These are phyloP conservation scores for Ustulina deusta DNA, from an alignment of 2,329 filamentous ascomycete species.

Conservation along the genomic window DNA sequence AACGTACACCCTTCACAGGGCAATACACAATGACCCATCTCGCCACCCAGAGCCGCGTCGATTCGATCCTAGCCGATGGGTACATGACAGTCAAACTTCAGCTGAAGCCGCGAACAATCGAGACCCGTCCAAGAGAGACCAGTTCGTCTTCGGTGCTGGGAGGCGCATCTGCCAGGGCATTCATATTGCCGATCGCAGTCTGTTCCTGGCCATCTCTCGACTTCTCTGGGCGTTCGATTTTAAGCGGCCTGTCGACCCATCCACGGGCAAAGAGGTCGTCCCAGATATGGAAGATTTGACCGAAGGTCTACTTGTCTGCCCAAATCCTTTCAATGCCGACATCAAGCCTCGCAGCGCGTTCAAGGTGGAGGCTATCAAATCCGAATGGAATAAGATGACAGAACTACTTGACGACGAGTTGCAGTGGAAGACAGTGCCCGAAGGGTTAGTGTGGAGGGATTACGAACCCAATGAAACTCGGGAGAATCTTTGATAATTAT, in stretches of 20 bases:
- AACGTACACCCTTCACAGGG: conserved; percentile 51
- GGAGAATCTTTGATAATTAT: conserved; percentile 6
- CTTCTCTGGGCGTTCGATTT: conserved; percentile 64
- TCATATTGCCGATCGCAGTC: conserved; percentile 49
- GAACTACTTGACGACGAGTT: conserved; percentile 44
- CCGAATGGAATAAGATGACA: conserved; percentile 42
- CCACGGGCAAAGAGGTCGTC: conserved; percentile 41
- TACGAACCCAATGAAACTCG: conserved; percentile 38
- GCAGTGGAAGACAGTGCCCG: conserved; percentile 48
- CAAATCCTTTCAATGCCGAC: conserved; percentile 39
- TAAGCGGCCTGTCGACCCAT: conserved; percentile 17
- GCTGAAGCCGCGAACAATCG: conserved; percentile 51
- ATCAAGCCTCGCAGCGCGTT: conserved; percentile 41
- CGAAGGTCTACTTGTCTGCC: conserved; percentile 40
- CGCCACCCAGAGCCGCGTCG: conserved; percentile 55
- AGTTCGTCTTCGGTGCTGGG: conserved; percentile 48
- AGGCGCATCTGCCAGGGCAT: conserved; percentile 62
- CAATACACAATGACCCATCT: conserved; percentile 59
- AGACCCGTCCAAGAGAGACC: conserved; percentile 46
- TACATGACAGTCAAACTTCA: conserved; percentile 43
- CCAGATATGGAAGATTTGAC: conserved; percentile 40
- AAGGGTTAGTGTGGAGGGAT: conserved; percentile 43
- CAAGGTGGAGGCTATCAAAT: conserved; percentile 38
- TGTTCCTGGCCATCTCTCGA: conserved; percentile 55
- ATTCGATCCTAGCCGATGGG: conserved; percentile 56